Base-by-base conservation (phyloP, 805 yeast genomes). In the Candida parachauliodes region DNA sequence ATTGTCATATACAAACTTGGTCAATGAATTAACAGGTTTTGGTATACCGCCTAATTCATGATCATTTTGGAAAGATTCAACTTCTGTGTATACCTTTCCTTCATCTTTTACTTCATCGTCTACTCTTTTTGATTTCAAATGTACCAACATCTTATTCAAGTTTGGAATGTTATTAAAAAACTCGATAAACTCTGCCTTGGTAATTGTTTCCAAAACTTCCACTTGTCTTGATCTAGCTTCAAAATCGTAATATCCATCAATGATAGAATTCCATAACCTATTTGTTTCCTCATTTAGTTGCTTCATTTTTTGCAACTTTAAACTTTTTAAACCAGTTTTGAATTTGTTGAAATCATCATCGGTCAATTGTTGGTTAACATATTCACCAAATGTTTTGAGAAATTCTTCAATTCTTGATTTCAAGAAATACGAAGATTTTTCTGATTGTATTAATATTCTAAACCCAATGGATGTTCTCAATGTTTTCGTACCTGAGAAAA, bases 391-490 rank as follows among this genome's bases (percentile, higher is more conserved):
- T 15, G 51, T 47, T 12, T 57, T 57, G 38, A 88, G 63, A 54
- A 87, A 88, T 37, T 74, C 72, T 25, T 76, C 82, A 39, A 93
- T 83, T 59, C 98, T 74, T 45, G 73, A 73, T 53, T 86, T 87
- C 43, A 93, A 68, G 57, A 80, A 89, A 10, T 72, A 75, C 2
- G 93, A 70, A 2, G 86, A 62, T 55, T 83, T 77, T 57, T 88
- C 97, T 42, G 93, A 81, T 63, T 91, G 98, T 35, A 89, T 73
- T 47, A 89, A 65, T 10, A 93, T 60, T 50, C 93, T 72, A 47
- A 79, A 74, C 10, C 91, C 89, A 54, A 77, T 71, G 5, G 83
- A 75, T 16, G 93, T 81, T 53, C 94, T 75, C 3, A 86, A 76
- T 43, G 72, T 71, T 43, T 83, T 68, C 18, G 74, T 64, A 0